phyloP scores from a whole-genome alignment of 768 basidiomycete species.

The Aureoboletus auriporus region DNA sequence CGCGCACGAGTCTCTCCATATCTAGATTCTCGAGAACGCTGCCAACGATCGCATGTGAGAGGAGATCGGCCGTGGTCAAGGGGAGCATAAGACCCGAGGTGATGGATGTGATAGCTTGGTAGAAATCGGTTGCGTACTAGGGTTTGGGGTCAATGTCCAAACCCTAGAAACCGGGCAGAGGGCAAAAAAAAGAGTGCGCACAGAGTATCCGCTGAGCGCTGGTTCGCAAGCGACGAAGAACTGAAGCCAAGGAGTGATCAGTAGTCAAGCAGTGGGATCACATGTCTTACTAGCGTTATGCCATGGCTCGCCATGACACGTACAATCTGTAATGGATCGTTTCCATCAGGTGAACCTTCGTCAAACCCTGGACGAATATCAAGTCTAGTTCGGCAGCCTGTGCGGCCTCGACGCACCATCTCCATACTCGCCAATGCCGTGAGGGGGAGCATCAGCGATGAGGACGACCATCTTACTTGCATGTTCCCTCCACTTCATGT shows the following conservation, averaged over 20 bases:
- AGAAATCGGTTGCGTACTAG: slow-evolving; percentile 91
- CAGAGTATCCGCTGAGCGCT: slow-evolving; percentile 87
- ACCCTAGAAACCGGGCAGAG: slow-evolving; percentile 9
- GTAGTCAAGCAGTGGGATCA: not conserved
- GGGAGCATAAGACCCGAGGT: slow-evolving; percentile 97
- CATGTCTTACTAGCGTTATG: slow-evolving; percentile 73
- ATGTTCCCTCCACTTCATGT: slow-evolving; percentile 85
- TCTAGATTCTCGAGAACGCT: slow-evolving; percentile 97
- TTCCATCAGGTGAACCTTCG: slow-evolving; percentile 89
- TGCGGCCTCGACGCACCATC: slow-evolving; percentile 58
- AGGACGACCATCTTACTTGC: slow-evolving; percentile 96
- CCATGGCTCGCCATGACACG: slow-evolving; percentile 88
- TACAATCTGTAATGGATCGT: slow-evolving; percentile 84
- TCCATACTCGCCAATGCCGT: slow-evolving; percentile 95
- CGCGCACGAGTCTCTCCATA: slow-evolving; percentile 93
- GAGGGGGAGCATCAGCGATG: slow-evolving; percentile 96
- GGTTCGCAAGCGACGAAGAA: slow-evolving; percentile 99
- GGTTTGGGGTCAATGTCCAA: slow-evolving; percentile 9
- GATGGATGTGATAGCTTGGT: slow-evolving; percentile 86
- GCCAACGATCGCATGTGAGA: slow-evolving; percentile 94
- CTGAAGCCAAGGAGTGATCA: slow-evolving; percentile 37
- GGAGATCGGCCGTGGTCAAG: slow-evolving; percentile 88
- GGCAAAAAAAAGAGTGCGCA: slow-evolving; percentile 34
- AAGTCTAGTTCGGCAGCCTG: slow-evolving; percentile 8
- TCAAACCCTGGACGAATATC: slow-evolving; percentile 66